Conservation (phyloP, 1,284 basidiomycete species). For the Apiotrichum domesticum region DNA sequence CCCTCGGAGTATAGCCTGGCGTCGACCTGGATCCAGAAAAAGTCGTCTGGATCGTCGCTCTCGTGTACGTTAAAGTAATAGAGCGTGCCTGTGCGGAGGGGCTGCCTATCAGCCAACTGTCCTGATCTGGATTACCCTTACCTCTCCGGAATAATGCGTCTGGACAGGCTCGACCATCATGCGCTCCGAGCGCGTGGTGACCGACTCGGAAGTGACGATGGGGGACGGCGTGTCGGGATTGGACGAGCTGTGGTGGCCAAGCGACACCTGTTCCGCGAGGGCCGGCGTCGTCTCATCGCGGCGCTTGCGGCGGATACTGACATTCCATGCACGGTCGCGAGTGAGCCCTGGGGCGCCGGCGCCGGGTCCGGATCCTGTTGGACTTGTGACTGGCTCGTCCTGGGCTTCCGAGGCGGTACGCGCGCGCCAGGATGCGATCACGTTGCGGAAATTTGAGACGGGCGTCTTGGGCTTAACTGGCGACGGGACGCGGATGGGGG, state of each 20-base stretch:
- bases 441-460: slow-evolving; percentile 58
- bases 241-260: neutral
- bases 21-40: slow-evolving; percentile 75
- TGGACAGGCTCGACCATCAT: neutral
- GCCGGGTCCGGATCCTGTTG: slow-evolving; percentile 54
- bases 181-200: neutral
- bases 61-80: slow-evolving; percentile 86
- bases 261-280: slow-evolving; percentile 3
- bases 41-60: slow-evolving; percentile 55
- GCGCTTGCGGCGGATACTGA: slow-evolving; percentile 59
- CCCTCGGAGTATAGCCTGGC: slow-evolving; percentile 73
- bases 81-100: slow-evolving; percentile 68
- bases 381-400: neutral
- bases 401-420: slow-evolving; percentile 6
- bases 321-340: slow-evolving; percentile 50
- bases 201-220: neutral
- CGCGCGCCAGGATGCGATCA: slow-evolving; percentile 63
- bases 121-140: slow-evolving; percentile 35
- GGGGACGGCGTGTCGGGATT: neutral
- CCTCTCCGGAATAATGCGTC: slow-evolving; percentile 48
- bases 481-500: slow-evolving; percentile 8
- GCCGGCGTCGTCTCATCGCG: slow-evolving; percentile 44
- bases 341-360: neutral
- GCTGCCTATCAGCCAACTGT: slow-evolving; percentile 50
- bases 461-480: slow-evolving; percentile 33